A percentile compares a stretch with the other conserved stretches of the same genome.
Conservation (phyloP, 805 yeast species). For the Pichia rugopelliculosa region DNA sequence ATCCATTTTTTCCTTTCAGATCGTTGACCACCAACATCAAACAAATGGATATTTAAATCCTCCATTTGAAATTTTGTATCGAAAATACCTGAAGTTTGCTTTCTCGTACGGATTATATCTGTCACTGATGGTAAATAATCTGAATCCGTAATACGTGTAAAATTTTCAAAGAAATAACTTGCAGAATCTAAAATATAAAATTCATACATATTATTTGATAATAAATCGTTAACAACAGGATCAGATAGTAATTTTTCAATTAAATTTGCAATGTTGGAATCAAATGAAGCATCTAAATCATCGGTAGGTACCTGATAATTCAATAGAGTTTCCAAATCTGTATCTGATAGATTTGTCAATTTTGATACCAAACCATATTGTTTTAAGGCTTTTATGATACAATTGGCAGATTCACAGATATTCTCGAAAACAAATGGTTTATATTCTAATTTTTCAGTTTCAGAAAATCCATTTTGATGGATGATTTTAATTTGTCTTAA, state of each 20-base stretch:
- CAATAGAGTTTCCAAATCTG: slow-evolving; percentile 38
- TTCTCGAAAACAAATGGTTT: slow-evolving; percentile 75
- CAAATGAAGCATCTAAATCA: slow-evolving; percentile 41
- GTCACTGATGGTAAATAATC: slow-evolving; percentile 65
- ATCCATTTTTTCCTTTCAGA: slow-evolving; percentile 97
- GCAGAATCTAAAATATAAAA: slow-evolving; percentile 87
- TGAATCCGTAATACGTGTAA: slow-evolving; percentile 51
- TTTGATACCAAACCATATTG: slow-evolving; percentile 37
- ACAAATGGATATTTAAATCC: slow-evolving; percentile 53
- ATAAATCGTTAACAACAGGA: slow-evolving; percentile 49
- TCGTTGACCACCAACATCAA: slow-evolving; percentile 94
- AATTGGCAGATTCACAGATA: slow-evolving; percentile 67
- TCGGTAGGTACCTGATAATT: slow-evolving; percentile 46
- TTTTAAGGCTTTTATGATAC: slow-evolving; percentile 57
- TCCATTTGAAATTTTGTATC: slow-evolving; percentile 77
- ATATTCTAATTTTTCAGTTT: slow-evolving; percentile 66
- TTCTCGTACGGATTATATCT: slow-evolving; percentile 80
- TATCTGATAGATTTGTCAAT: slow-evolving; percentile 26
- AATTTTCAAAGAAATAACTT: slow-evolving; percentile 60
- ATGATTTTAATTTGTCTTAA: slow-evolving; percentile 76
- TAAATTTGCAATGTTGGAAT: slow-evolving; percentile 40
- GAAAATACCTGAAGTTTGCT: slow-evolving; percentile 87
- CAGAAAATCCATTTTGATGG: slow-evolving; percentile 62
- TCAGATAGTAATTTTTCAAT: slow-evolving; percentile 48
- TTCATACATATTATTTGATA: slow-evolving; percentile 54